phyloP scores from a whole-genome alignment of 805 yeast species.

The Candida awuae region DNA sequence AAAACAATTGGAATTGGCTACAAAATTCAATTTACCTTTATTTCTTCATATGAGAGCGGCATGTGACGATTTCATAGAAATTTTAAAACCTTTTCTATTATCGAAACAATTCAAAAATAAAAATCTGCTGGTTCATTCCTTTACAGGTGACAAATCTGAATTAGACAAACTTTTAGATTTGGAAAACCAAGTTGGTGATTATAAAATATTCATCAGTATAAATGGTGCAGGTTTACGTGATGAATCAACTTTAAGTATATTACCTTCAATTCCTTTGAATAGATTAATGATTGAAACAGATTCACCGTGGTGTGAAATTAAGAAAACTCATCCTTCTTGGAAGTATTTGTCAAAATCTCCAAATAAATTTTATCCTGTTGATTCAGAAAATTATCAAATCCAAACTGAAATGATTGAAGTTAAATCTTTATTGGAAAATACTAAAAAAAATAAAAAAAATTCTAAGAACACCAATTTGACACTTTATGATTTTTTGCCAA shows the following conservation, averaged over 20 bases:
- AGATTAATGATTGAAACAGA: conserved; percentile 83
- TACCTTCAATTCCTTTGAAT: conserved; percentile 57
- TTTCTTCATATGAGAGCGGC: conserved; percentile 89
- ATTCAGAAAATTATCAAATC: conserved; percentile 13
- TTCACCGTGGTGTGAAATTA: conserved; percentile 97
- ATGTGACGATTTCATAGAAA: conserved; percentile 64
- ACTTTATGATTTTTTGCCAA: conserved; percentile 48
- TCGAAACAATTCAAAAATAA: conserved; percentile 30
- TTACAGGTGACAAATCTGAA: conserved; percentile 75
- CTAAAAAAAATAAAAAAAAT: conserved; percentile 10
- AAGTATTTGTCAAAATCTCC: conserved; percentile 49
- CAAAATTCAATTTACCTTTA: conserved; percentile 58
- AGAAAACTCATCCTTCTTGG: conserved; percentile 73
- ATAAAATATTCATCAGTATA: conserved; percentile 57
- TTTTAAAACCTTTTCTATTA: conserved; percentile 54
- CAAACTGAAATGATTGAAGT: conserved; percentile 7
- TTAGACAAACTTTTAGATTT: conserved; percentile 42
- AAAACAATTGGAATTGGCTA: conserved; percentile 61
- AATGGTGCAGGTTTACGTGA: conserved; percentile 91
- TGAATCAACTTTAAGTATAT: conserved; percentile 63
- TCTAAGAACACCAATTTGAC: conserved; percentile 18
- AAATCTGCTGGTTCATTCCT: conserved; percentile 89
- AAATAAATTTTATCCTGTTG: conserved; percentile 45
- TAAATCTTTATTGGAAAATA: conserved; percentile 7
- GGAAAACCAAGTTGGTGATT: conserved; percentile 30